A percentile compares a stretch with the other conserved stretches of the same genome.
Conservation (phyloP, 768 basidiomycete genomes). For the Candolleomyces eurysporus region DNA sequence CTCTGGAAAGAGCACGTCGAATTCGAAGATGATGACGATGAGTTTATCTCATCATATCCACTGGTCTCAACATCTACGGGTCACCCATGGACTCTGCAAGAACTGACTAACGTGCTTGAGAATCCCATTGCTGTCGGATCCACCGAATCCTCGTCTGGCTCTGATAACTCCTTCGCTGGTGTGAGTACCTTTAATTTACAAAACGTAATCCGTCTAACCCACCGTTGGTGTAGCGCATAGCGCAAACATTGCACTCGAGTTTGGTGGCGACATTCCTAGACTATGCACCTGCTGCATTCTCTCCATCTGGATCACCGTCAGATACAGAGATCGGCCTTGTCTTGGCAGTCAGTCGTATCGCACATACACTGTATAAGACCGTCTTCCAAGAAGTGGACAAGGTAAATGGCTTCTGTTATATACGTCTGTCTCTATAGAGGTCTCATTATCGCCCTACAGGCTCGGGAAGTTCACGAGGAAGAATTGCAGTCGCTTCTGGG, state of each 20-base stretch:
- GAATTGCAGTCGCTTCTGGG: conserved; percentile 60
- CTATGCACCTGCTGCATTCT: conserved; percentile 78
- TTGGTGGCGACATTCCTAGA: conserved; percentile 86
- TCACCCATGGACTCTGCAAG: conserved; percentile 12
- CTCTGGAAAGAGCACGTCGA: conserved; percentile 36
- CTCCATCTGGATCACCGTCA: conserved; percentile 55
- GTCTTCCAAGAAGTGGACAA: conserved; percentile 43
- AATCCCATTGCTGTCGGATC: neutral
- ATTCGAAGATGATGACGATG: conserved; percentile 32
- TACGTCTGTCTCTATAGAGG: neutral
- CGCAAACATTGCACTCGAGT: conserved; percentile 72
- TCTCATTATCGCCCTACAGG: conserved; percentile 14
- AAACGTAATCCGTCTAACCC: neutral
- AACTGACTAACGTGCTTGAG: conserved; percentile 10
- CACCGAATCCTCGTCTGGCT: neutral
- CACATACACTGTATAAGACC: conserved; percentile 56
- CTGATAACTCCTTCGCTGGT: neutral
- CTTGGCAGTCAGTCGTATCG: conserved; percentile 54
- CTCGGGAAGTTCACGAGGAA: conserved; percentile 27
- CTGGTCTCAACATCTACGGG: neutral
- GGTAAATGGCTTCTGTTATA: conserved; percentile 25
- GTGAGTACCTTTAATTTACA: neutral
- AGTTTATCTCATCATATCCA: conserved; percentile 26
- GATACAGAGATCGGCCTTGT: conserved; percentile 64
- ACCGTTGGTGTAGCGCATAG: conserved; percentile 50